Percentiles rank a stretch among this genome's conserved stretches.
Evolutionary conservation across 345 rosid species (phyloP).

Genomic region (Citrus mangshanensis): DNA sequence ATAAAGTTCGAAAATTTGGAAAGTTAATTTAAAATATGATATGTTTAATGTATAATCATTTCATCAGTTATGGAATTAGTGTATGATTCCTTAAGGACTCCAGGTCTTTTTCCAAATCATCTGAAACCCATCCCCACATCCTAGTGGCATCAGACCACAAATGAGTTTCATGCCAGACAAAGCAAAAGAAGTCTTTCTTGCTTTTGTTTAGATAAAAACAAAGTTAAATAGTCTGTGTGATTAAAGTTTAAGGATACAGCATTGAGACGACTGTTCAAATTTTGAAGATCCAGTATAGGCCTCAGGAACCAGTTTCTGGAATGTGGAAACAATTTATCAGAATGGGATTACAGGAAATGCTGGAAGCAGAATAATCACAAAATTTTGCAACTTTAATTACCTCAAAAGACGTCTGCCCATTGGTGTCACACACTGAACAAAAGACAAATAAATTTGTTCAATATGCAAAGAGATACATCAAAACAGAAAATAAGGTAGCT

Average conservation of each 20-base stretch:
- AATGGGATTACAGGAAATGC: slow-evolving; percentile 15
- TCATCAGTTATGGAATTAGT: background rate
- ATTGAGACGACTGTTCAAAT: slow-evolving; percentile 72
- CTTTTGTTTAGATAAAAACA: background rate
- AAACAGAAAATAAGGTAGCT: slow-evolving; percentile 19
- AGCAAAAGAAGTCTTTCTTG: slow-evolving; percentile 12
- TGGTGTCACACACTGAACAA: slow-evolving; percentile 81
- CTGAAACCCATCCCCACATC: background rate
- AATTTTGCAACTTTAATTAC: slow-evolving; percentile 33
- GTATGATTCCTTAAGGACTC: background rate
- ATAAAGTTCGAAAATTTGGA: background rate
- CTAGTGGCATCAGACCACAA: background rate
- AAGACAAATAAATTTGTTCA: slow-evolving; percentile 32
- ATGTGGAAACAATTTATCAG: slow-evolving; percentile 20
- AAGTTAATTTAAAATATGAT: background rate
- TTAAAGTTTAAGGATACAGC: slow-evolving; percentile 68
- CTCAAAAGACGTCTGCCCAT: slow-evolving; percentile 89
- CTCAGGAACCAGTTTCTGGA: slow-evolving; percentile 95
- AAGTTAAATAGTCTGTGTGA: slow-evolving; percentile 16
- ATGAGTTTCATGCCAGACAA: slow-evolving; percentile 10
- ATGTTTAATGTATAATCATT: background rate
- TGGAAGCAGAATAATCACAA: slow-evolving; percentile 13
- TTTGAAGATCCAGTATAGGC: slow-evolving; percentile 79
- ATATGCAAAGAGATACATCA: slow-evolving; percentile 18
- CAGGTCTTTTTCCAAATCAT: slow-evolving; percentile 7